Base-by-base conservation (phyloP, 352 stramenopile genomes). In the Globisporangium lucens region DNA sequence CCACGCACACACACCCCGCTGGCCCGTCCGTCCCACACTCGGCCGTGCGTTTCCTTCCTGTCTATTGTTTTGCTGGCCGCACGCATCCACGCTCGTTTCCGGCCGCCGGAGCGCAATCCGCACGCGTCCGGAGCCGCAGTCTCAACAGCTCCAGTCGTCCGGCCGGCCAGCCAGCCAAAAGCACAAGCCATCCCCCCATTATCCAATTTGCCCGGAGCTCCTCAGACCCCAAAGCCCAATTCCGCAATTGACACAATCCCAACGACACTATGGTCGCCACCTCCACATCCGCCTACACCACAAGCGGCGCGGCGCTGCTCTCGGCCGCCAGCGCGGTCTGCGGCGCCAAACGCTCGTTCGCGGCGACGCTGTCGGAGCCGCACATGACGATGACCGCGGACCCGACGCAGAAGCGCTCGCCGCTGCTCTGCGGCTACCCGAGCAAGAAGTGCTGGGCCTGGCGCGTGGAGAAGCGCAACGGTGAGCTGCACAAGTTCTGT, bases 361-460 rank as follows among this genome's bases (percentile, higher is more conserved):
- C 64, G 29, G 64, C 56, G 10, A 61, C 57, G 56, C 64, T 59
- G 46, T 17, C 64, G 13, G 43, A 57, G 29, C 49, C 43, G 3
- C 15, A 24, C 22, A 29, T 36, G 43, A 51, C 35, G 7, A 55
- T 56, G 38, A 10, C 61, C 3, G 63, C 49, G 64, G 68, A 63
- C 51, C 52, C 71, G 60, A 63, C 63, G 41, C 75, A 78, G 43
- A 85, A 85, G 70, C 79, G 79, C 52, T 87, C 79, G 49, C 79
- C 79, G 53, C 62, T 87, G 66, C 75, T 87, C 29, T 87, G 79
- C 59, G 79, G 79, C 56, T 94, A 94, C 71, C 83, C 83, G 62
- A 92, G 83, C 82, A 93, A 93, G 69, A 91, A 91, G 75, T 94
- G 86, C 79, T 90, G 77, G 76, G 91, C 85, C 68, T 78, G 75